Base-by-base conservation (phyloP, 106 monocot species). In the Dendrobium chrysotoxum region DNA sequence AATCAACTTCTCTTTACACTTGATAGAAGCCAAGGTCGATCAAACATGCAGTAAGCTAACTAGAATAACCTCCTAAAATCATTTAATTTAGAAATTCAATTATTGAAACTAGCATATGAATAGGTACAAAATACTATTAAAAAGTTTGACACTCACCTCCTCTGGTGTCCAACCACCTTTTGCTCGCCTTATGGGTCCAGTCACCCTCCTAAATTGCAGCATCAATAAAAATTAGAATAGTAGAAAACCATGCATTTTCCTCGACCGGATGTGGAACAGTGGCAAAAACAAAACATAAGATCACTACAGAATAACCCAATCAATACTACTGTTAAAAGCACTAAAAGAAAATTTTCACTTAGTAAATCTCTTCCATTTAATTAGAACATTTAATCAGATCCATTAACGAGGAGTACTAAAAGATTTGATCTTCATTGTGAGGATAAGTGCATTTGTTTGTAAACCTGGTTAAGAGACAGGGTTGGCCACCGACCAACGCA, bases 101-200 rank as follows among this genome's bases (percentile, higher is more conserved):
- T 44, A 44, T 20, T 57, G 57, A 57, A 57, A 57, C 17, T 21
- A 57, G 3, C 20, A 57, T n/a, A 17, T 5, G 5, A 57, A 57
- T 57, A 57, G 6, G n/a, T 5, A 57, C 21, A 57, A 57, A 20
- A 18, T 17, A 57, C 20, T 4, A 5, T 0, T 57, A 17, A 20
- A 57, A 21, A 57, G n/a, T 57, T 18, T 44, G 44, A 44, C 57
- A 57, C 28, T 16, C 28, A 26, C 96, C 92, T 97, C 96, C 64
- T 87, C 81, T 0, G 85, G 85, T 50, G 96, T 97, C 96, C 94
- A 97, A 77, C 96, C 96, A 78, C 96, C 94, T 83, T 94, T 93
- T 46, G 96, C 96, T 86, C 96, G 84, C 83, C 96, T 92, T 88
- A 92, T 91, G 68, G 96, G 96, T 15, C 96, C 96, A 86, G 85